Evolutionary conservation across 768 basidiomycete species (phyloP), one percentile per base, ranked within the genome.

Genomic region (Flagelloscypha sp.): DNA sequence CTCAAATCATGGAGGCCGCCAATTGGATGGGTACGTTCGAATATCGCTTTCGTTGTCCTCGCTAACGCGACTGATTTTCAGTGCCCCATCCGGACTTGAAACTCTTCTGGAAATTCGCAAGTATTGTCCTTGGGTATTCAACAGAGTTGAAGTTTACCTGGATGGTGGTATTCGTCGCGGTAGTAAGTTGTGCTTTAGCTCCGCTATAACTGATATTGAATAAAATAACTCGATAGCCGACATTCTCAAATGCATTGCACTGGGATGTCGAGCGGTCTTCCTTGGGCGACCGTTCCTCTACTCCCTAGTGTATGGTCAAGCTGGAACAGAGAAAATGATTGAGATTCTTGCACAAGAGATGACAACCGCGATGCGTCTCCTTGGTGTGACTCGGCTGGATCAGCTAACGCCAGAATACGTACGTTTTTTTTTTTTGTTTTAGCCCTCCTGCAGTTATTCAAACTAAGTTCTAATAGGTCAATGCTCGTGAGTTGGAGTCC

Each of bases 131-230:
- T 49, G 56, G 17, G 47, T 58, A 8, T 43, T 63, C 18, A 38
- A 58, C 1, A 43, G 54, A 31, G 41, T 48, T 28, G 59, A 65
- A 41, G 47, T 66, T n/a, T 64, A 49, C 37, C 46, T 57, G 16
- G 64, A 65, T 35, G 66, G 66, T 1, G 66, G 66, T 6, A 52
- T 64, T 24, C 40, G 59, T 13, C 36, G 62, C 6, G 13, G 13
- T 17, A 7, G 65, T 65, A 3, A 65, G 62, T 0, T 63, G 65
- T 34, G 51, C 63, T 6, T 37, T 65, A 19, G 64, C 62, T 40
- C 56, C 56, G n/a, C 41, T n/a, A n/a, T n/a, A n/a, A n/a, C n/a
- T n/a, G n/a, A n/a, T n/a, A n/a, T n/a, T n/a, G n/a, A n/a, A n/a
- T n/a, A n/a, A n/a, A n/a, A n/a, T n/a, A n/a, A n/a, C n/a, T n/a